A percentile compares a stretch with the other conserved stretches of the same genome.
Conservation (phyloP, 2,329 filamentous ascomycete genomes). For the Neurospora sp. region DNA sequence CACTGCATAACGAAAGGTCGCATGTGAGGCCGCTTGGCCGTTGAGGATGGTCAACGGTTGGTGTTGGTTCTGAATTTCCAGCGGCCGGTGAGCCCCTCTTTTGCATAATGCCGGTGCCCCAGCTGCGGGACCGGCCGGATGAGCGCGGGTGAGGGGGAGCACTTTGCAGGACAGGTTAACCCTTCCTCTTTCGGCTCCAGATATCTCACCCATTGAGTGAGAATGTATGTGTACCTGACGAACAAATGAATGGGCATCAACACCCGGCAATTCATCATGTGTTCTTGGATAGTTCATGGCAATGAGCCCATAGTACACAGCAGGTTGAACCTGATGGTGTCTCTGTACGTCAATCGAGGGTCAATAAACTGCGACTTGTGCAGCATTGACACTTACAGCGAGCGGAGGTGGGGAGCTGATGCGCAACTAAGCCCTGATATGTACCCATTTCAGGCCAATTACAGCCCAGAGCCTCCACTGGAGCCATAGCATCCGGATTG, state of each 20-base stretch:
- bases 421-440: not conserved
- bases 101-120: not conserved
- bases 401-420: not conserved
- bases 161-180: not conserved
- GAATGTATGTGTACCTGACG: not conserved
- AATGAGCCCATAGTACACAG: too few relatives aligned
- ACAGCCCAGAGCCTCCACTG: not conserved
- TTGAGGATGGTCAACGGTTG: not conserved
- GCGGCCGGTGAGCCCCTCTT: not conserved
- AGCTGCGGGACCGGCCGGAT: not conserved
- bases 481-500: not conserved
- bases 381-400: not conserved
- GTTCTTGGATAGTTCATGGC: not conserved
- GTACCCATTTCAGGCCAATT: not conserved
- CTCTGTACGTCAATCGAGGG: not conserved
- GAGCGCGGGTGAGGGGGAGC: not conserved
- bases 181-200: not conserved
- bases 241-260: not conserved
- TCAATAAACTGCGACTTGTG: not conserved
- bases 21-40: not conserved
- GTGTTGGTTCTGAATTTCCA: not conserved
- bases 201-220: not conserved
- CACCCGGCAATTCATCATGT: not conserved
- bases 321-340: not conserved
- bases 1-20: not conserved